These are phyloP conservation scores for Platanthera zijinensis DNA, from an alignment of 106 monocot species.

Conservation along the genomic window DNA sequence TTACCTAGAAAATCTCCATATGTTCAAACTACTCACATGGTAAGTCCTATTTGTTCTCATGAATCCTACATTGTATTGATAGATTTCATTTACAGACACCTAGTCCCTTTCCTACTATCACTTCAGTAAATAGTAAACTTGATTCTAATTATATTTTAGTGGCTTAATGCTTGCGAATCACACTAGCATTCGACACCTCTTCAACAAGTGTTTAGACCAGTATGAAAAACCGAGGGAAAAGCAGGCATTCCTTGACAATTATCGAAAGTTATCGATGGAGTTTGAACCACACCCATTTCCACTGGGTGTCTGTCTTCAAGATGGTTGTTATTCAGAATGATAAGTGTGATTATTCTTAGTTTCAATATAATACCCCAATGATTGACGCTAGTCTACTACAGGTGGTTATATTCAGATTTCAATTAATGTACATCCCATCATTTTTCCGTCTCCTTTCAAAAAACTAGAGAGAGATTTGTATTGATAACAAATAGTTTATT, in stretches of 20 bases:
- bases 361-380: no score
- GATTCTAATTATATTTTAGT: constrained; percentile 49
- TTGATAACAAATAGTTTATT: no score
- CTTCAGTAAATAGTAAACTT: background rate
- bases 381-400: no score
- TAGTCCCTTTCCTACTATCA: background rate
- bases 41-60: constrained; percentile 17
- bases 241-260: constrained; percentile 90
- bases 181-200: constrained; percentile 92
- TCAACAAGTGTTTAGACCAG: constrained; percentile 81
- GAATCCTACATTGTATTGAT: background rate
- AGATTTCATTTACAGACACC: background rate
- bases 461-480: no score
- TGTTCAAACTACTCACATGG: constrained; percentile 94
- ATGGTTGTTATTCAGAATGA: no score
- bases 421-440: no score
- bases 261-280: constrained; percentile 90
- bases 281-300: no score
- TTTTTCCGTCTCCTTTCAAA: no score
- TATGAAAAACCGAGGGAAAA: constrained; percentile 93
- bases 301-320: no score
- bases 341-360: no score
- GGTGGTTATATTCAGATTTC: no score
- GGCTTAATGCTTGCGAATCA: constrained; percentile 99
- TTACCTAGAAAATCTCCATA: constrained; percentile 98